These are phyloP conservation scores for Hydrangea macrophylla DNA, from an alignment of 148 eudicot genomes.

Conservation along the genomic window DNA sequence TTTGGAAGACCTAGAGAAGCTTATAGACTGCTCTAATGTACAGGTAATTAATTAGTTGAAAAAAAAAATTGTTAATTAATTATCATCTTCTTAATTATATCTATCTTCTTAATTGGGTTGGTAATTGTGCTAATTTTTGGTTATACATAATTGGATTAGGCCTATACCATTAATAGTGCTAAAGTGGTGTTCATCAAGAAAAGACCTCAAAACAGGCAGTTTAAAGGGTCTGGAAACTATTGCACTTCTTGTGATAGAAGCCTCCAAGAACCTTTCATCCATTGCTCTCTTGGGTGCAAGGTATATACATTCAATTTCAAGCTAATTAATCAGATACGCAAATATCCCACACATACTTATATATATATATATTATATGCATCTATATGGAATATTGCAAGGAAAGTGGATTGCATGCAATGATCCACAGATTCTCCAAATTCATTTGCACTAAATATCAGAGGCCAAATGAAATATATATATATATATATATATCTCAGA, in stretches of 20 bases:
- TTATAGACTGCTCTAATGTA: constrained; percentile 86
- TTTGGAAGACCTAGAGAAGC: constrained; percentile 83
- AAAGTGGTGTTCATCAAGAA: constrained; percentile 94
- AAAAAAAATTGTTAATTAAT: not conserved
- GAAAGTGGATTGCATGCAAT: no score
- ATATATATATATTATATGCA: no score
- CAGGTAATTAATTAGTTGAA: constrained; percentile 41
- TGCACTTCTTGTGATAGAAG: constrained; percentile 97
- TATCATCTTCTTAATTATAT: not conserved
- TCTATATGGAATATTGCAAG: no score
- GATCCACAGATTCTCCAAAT: no score
- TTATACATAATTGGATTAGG: constrained; percentile 35
- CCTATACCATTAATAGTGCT: constrained; percentile 88
- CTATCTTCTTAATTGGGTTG: not conserved
- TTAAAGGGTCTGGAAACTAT: constrained; percentile 87
- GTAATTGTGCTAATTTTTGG: not conserved
- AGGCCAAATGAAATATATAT: no score
- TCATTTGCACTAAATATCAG: no score
- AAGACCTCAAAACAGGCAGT: constrained; percentile 94
- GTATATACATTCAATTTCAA: constrained; percentile 25
- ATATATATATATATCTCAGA: no score
- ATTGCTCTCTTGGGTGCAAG: constrained; percentile 99
- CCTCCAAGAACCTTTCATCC: constrained; percentile 91
- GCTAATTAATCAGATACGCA: no score
- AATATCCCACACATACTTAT: no score